Conservation (phyloP, 2,329 filamentous ascomycete species). For the Colletotrichum endophyticum region DNA sequence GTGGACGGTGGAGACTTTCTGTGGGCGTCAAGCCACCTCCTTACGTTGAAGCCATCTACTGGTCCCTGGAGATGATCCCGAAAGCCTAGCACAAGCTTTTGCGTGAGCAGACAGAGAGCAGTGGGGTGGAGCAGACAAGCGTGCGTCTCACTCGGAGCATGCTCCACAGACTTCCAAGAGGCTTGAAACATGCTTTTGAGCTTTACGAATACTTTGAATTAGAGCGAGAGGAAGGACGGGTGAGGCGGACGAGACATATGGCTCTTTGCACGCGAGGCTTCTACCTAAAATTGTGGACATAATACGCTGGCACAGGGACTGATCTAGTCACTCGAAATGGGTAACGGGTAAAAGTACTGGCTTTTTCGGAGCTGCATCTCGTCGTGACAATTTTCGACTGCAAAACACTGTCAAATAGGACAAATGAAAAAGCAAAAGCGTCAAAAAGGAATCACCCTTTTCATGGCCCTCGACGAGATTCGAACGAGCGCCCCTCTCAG, state of each 20-base stretch:
- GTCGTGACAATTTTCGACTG: not conserved
- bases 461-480: not conserved
- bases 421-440: not conserved
- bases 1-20: not conserved
- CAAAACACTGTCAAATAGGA: not conserved
- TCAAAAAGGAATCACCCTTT: not conserved
- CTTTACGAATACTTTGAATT: not conserved
- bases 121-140: not conserved
- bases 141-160: not conserved
- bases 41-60: not conserved
- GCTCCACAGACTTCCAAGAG: not conserved
- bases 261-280: not conserved
- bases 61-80: not conserved
- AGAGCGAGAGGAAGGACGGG: not conserved
- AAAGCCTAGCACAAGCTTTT: not conserved
- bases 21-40: not conserved
- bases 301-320: not conserved
- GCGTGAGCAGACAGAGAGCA: not conserved
- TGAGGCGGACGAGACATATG: not conserved
- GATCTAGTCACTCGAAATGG: no score
- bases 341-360: not conserved
- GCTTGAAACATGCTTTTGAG: not conserved
- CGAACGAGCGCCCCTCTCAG: not conserved
- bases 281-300: rapidly evolving
- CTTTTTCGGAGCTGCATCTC: not conserved